Evolutionary conservation across 345 rosid genomes (phyloP), one percentile per base, ranked within the genome.

Genomic region (Gossypium thurberi): DNA sequence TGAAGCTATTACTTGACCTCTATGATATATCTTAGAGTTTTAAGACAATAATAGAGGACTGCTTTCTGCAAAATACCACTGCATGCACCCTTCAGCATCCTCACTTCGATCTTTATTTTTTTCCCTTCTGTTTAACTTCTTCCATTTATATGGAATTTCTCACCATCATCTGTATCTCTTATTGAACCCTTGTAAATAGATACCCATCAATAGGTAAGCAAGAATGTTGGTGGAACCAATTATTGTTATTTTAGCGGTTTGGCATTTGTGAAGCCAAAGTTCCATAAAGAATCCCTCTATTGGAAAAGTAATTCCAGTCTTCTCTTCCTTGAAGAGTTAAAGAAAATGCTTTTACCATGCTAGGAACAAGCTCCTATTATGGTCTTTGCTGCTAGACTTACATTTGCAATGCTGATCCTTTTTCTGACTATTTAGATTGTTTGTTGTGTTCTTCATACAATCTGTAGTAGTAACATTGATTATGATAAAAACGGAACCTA

Each of bases 1-100:
- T 13, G 18, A 10, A 33, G 61, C 48, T 37, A 47, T 72, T 28
- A 43, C 57, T 50, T 48, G 72, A 26, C 44, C 59, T 26, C 46
- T 68, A 43, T 26, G 58, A 68, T 51, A 51, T 51, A 51, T 33
- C 40, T 33, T 33, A 5, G 40, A 4, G 40, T 5, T 33, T 33
- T 6, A 4, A 5, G 40, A 46, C 67, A n/a, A 13, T 63, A 44
- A 62, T 62, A 33, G 7, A 64, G 15, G 69, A 64, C 10, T 4
- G 33, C 8, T 15, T 67, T 48, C 43, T 47, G 56, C 70, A 23
- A 37, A 66, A 51, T 47, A 23, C 42, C 12, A 47, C 56, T 50
- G 71, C 58, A 68, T 48, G 58, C 21, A 65, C 33, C 52, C 71
- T 52, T 53, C 43, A 4, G 53, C 60, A 74, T 64, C 61, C 25